Evolutionary conservation across 2,329 filamentous ascomycete species (phyloP), one percentile per base, ranked within the genome.

Genomic region (Piedraia hortae): DNA sequence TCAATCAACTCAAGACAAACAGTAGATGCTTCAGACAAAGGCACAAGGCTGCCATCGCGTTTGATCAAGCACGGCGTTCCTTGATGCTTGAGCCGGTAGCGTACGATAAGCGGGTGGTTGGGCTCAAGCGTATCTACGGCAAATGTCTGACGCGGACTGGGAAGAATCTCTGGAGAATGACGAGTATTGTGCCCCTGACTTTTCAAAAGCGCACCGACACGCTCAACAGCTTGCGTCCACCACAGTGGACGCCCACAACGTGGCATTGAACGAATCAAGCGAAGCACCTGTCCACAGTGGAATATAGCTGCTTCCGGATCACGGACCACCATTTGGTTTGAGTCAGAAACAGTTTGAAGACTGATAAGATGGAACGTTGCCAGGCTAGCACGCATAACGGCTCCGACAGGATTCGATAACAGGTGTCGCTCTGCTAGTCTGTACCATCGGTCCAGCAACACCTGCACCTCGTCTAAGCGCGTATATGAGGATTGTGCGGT

Each of bases 191-290:
- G 54, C 26, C 56, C 48, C 26, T 53, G 51, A 4, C 47, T 50
- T 64, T 63, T 70, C 2, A 68, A 46, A 18, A 65, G 55, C 25
- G 70, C 45, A 3, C 54, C 54, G 2, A 56, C 65, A n/a, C 69
- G 61, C 38, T 74, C 73, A 18, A 73, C 47, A 3, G 65, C 67
- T 2, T 55, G 59, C n/a, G 62, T 49, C 67, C 67, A 74, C 68
- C 68, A 75, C 16, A 55, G 58, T 4, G 68, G 68, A 11, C 64
- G 56, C 3, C 58, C 50, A 21, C 62, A 56, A 14, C 47, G 45
- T 2, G 60, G 54, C 56, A 73, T 70, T 8, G 48, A 46, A 4
- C 57, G 50, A 17, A 72, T 43, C 6, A 70, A 49, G 3, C 62
- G 54, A 19, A 70, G 45, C 3, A 72, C 55, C 41, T 74, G 68